phyloP scores from a whole-genome alignment of 768 basidiomycete genomes.

The Termitomyces sp. region DNA sequence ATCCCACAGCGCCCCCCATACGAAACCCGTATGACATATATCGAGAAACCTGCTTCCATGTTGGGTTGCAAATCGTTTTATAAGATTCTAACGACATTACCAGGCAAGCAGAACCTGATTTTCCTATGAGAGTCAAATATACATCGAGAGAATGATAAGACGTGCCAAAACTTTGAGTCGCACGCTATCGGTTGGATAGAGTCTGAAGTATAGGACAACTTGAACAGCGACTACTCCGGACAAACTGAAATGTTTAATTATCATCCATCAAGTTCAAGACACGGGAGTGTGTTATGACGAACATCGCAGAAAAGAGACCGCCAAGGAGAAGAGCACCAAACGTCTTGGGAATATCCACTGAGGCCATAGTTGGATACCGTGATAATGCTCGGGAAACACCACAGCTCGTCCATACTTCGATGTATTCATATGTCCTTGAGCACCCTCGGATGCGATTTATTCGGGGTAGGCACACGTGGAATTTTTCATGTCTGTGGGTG shows the following conservation, averaged over 20 bases:
- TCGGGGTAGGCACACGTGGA: neutral
- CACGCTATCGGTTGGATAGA: slow-evolving; percentile 12
- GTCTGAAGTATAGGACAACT: slow-evolving; percentile 17
- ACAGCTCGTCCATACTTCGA: neutral
- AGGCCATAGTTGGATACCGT: neutral
- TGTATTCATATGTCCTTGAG: neutral
- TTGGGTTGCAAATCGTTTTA: neutral
- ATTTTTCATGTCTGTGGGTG: neutral
- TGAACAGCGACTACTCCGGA: slow-evolving; percentile 19
- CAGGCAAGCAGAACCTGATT: slow-evolving; percentile 14
- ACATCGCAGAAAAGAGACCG: slow-evolving; percentile 18
- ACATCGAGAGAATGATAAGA: neutral
- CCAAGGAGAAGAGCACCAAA: slow-evolving; percentile 21
- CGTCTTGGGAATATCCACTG: slow-evolving; percentile 13
- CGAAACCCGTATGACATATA: slow-evolving; percentile 28
- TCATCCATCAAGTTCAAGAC: neutral
- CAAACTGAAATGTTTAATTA: slow-evolving; percentile 6
- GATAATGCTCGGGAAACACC: too few species aligned
- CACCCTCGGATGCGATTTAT: neutral
- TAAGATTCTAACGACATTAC: neutral
- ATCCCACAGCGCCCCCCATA: slow-evolving; percentile 32
- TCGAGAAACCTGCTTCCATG: slow-evolving; percentile 27
- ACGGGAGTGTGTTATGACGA: neutral
- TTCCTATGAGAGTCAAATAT: neutral
- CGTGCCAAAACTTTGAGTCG: slow-evolving; percentile 13